Base-by-base conservation (phyloP, 2,329 filamentous ascomycete species). In the Aspergillus piperis region DNA sequence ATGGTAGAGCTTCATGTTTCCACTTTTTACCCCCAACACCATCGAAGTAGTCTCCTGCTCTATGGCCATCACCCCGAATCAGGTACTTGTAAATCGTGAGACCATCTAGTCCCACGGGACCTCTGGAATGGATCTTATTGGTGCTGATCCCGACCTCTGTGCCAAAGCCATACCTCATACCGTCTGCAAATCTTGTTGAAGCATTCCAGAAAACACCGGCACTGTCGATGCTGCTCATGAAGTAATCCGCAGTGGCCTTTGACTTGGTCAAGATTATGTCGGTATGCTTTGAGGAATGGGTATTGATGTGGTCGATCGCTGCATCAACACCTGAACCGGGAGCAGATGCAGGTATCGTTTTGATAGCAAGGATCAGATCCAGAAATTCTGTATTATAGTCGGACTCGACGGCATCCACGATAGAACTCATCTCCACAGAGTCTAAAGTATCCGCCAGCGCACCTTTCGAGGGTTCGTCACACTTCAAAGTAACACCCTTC, bases 121-220 rank as follows among this genome's bases (percentile, higher is more conserved):
- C 95, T 54, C 95, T 83, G 1, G 91, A 90, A 75, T 99, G 95
- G 65, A 99, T 96, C 82, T 98, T 99, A 82, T 97, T 99, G 53
- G 95, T 99, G 80, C 91, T 96, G 78, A 99, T 98, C 57, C 95
- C 95, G 23, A 99, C 95, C 79, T 99, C 95, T 0, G 95, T 98
- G 51, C 95, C 95, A 77, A 99, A 99, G 7, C 95, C 95, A 75
- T 96, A 98, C 44, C 95, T 85, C 90, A 96, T 97, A 7, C 95
- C 95, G 75, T 99, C 95, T 5, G 93, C 92, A 79, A 99, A 94
- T 54, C 95, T 86, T 8, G 92, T 96, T 23, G 91, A 96, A 7
- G 92, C 91, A 75, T 99, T 99, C 92, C 94, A 97, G 83, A 96
- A 99, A 17, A 94, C 93, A 55, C 93, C 94, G 0, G 92, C 90